Evolutionary conservation across 768 basidiomycete genomes (phyloP).

Genomic region (Termitomyces heimii): DNA sequence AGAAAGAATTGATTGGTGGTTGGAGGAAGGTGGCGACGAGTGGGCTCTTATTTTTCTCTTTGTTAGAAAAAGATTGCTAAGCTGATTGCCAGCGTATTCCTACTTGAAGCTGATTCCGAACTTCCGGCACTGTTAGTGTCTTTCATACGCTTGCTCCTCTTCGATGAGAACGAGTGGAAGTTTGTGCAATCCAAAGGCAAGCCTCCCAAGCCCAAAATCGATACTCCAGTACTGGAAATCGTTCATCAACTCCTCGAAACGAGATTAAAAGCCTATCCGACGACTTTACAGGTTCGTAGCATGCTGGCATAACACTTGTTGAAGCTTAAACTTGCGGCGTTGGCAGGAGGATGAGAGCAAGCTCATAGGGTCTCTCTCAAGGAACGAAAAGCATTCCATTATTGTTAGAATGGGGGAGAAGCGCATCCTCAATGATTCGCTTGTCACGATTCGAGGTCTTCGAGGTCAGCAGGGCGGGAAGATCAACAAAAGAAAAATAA

Average conservation of each 20-base stretch:
- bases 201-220: slow-evolving; percentile 67
- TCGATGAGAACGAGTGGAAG: slow-evolving; percentile 53
- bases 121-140: slow-evolving; percentile 56
- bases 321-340: neutral
- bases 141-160: slow-evolving; percentile 56
- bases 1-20: slow-evolving; percentile 88
- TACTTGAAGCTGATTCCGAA: slow-evolving; percentile 45
- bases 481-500: slow-evolving; percentile 11
- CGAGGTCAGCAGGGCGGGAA: slow-evolving; percentile 1
- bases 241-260: slow-evolving; percentile 40
- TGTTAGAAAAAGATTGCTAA: neutral
- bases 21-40: slow-evolving; percentile 90
- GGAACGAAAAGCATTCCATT: slow-evolving; percentile 55
- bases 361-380: slow-evolving; percentile 29
- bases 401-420: slow-evolving; percentile 82
- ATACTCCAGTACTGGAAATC: slow-evolving; percentile 40
- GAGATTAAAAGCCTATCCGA: slow-evolving; percentile 52
- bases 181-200: slow-evolving; percentile 56
- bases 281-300: slow-evolving; percentile 48
- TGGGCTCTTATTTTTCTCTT: slow-evolving; percentile 28
- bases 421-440: slow-evolving; percentile 41
- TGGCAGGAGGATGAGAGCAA: slow-evolving; percentile 45
- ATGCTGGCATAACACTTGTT: neutral
- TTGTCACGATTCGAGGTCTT: slow-evolving; percentile 16
- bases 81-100: slow-evolving; percentile 39